Evolutionary conservation across 2,329 filamentous ascomycete genomes (phyloP), one percentile per base, ranked within the genome.

Genomic region (Zarea fungicola): DNA sequence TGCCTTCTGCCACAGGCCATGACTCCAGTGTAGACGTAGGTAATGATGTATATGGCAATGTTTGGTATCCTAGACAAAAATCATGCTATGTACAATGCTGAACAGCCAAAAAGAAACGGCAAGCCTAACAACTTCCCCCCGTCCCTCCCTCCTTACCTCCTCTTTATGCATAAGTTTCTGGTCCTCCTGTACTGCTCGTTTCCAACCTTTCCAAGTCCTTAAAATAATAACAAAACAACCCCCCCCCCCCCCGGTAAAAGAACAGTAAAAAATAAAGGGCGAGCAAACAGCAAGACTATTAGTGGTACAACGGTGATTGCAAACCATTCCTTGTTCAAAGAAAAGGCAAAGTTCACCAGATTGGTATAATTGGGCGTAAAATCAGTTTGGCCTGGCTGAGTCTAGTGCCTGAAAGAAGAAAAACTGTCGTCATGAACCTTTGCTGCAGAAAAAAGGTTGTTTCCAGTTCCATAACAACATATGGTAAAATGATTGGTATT

Each of bases 41-140:
- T n/a, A n/a, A n/a, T n/a, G n/a, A n/a, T n/a, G n/a, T n/a, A n/a
- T n/a, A 31, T 46, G 43, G 37, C 34, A 48, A 48, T 48, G 28
- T 25, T 48, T 48, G 36, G 44, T 48, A 48, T 48, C 44, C 44
- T 41, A 28, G 44, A 48, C 28, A 41, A 22, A 41, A 48, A 41
- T 48, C 44, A 48, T 48, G 36, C 44, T 41, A 25, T 48, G 26
- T 29, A 40, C 44, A 48, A 48, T 41, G 36, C 40, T 48, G 19
- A 23, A 34, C 14, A 26, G 13, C 7, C 7, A 29, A 29, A 34
- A 48, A 44, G 26, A 34, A 18, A 40, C 32, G 18, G 28, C 42
- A 37, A 19, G 21, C 18, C 42, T 11, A 37, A 34, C n/a, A 47
- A 19, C 32, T 32, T 34, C 43, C 21, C 21, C 18, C 10, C n/a